A percentile compares a stretch with the other conserved stretches of the same genome.
phyloP scores from a whole-genome alignment of 768 basidiomycete genomes.

The Lactifluus rugatus region DNA sequence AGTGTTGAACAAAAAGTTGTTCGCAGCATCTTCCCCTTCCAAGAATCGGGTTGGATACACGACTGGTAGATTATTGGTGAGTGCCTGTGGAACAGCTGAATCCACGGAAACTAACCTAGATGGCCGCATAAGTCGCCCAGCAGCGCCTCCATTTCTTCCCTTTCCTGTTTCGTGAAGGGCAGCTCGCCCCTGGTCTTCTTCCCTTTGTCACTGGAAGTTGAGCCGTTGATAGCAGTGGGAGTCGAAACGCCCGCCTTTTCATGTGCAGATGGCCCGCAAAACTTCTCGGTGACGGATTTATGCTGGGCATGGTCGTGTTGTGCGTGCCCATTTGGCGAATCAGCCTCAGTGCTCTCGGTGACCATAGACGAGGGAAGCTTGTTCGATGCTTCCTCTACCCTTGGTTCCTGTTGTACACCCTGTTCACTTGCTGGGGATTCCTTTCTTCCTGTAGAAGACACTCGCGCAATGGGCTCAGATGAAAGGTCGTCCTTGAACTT shows the following conservation, averaged over 20 bases:
- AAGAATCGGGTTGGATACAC: slow-evolving; percentile 78
- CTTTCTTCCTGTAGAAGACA: slow-evolving; percentile 51
- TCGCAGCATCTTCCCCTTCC: slow-evolving; percentile 84
- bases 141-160: slow-evolving; percentile 82
- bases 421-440: slow-evolving; percentile 26
- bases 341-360: neutral
- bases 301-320: no score
- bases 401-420: slow-evolving; percentile 11
- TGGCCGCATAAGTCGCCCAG: slow-evolving; percentile 73
- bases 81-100: neutral
- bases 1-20: slow-evolving; percentile 90
- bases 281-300: no score
- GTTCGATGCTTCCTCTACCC: slow-evolving; percentile 17
- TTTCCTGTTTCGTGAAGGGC: slow-evolving; percentile 73
- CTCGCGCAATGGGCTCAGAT: slow-evolving; percentile 40
- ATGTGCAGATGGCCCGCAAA: no score
- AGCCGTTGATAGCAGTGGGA: slow-evolving; percentile 9
- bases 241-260: neutral
- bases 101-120: slow-evolving; percentile 47
- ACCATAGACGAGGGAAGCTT: neutral
- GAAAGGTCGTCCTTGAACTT: slow-evolving; percentile 36
- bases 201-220: slow-evolving; percentile 30
- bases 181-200: slow-evolving; percentile 38
- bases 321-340: neutral
- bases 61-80: slow-evolving; percentile 38